phyloP scores from a whole-genome alignment of 2,329 filamentous ascomycete genomes.

The Exophiala aquamarina region DNA sequence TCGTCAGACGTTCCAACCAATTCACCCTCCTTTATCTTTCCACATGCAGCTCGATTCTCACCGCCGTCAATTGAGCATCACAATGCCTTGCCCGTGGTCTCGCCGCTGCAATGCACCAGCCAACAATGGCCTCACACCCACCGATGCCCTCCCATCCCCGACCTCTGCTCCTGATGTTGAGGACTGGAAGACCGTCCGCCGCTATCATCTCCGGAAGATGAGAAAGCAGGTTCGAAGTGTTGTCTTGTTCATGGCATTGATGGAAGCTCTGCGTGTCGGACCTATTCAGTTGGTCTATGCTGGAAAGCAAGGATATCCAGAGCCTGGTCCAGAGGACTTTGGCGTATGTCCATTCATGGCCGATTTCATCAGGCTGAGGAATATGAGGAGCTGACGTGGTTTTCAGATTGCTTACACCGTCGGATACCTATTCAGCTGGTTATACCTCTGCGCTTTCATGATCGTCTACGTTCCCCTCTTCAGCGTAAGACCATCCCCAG shows the following conservation, averaged over 20 bases:
- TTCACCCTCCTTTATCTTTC: conserved; percentile 1
- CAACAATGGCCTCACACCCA: not conserved
- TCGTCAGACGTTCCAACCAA: not conserved
- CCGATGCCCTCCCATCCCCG: conserved; percentile 11
- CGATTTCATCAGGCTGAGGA: not conserved
- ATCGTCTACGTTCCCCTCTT: conserved; percentile 25
- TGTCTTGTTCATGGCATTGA: conserved; percentile 26
- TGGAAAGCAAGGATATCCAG: conserved; percentile 22
- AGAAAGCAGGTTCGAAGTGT: conserved; percentile 25
- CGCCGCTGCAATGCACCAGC: conserved; percentile 12
- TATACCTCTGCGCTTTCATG: conserved; percentile 26
- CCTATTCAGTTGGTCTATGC: conserved; percentile 26
- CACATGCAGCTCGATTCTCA: conserved; percentile 28
- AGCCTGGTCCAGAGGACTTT: conserved; percentile 24
- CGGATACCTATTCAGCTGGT: conserved; percentile 26
- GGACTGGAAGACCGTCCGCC: conserved; percentile 24
- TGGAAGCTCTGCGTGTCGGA: conserved; percentile 25
- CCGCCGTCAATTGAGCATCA: conserved; percentile 24
- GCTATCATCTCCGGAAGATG: conserved; percentile 25
- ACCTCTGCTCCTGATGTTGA: conserved; percentile 21
- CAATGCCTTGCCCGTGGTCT: conserved; percentile 26
- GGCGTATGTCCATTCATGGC: conserved; percentile 17
- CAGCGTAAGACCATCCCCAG: conserved; percentile 17
- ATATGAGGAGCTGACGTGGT: not conserved
- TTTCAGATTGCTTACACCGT: conserved; percentile 27